Base-by-base conservation (phyloP, 129 eudicot genomes). In the Scalesia atractyloides region DNA sequence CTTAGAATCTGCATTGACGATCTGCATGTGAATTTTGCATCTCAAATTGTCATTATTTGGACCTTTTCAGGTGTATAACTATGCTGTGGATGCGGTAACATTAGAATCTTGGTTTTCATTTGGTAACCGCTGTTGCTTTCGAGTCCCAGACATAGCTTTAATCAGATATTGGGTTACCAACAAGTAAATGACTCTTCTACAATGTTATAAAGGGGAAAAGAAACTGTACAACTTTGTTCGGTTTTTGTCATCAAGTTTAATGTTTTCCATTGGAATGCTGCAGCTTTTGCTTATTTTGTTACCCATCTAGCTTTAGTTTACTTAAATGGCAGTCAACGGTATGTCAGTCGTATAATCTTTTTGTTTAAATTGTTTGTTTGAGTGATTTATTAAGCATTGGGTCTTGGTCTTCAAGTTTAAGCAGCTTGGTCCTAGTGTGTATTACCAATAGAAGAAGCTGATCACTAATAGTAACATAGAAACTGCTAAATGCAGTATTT, bases 11-110 rank as follows among this genome's bases (percentile, higher is more conserved):
- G 30, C 30, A 24, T 24, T 24, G 30, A 24, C 30, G 30, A 41
- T 82, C 82, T 24, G 39, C 36, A 11, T 66, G 20, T 66, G 54
- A 44, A 44, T 36, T 36, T 22, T 20, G 19, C 20, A 4, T 16
- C n/a, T 20, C 5, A 17, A 18, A 43, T 15, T 68, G 22, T 48
- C 7, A 7, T 12, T 5, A 7, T 20, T n/a, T 22, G 13, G 16
- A 24, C 2, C 0, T 68, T 22, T 57, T 12, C 37, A 11, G 37
- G 16, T 11, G 17, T 3, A 58, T 34, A 24, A 20, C 63, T 22
- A 20, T 22, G 22, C 63, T 10, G 15, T 19, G 8, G 64, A 24
- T 58, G 61, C 22, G 30, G 58, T 26, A 33, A 49, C 46, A 8
- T 49, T 14, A 9, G 15, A n/a, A 48, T 46, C 30, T 24, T 24